Evolutionary conservation across 768 basidiomycete species (phyloP).

Genomic region (Boletellus emodensis): DNA sequence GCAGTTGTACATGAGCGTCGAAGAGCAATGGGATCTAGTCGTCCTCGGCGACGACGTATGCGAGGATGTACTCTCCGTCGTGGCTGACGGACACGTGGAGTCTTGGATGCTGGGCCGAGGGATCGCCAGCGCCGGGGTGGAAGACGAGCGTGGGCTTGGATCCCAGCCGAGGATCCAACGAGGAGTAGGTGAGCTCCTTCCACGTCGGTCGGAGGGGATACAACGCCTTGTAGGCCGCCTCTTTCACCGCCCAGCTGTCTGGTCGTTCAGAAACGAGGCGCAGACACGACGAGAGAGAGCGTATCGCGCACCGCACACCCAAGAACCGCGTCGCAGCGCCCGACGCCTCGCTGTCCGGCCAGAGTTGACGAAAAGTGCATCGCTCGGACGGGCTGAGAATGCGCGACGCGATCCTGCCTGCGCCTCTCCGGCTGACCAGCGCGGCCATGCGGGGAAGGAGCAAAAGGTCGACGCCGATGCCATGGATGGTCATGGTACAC

Average conservation of each 20-base stretch:
- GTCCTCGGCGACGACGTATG: slow-evolving; percentile 60
- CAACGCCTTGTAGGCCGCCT: slow-evolving; percentile 83
- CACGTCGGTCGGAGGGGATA: slow-evolving; percentile 67
- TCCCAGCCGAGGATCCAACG: slow-evolving; percentile 29
- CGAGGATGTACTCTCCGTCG: slow-evolving; percentile 73
- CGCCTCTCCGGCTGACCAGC: slow-evolving; percentile 47
- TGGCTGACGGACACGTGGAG: slow-evolving; percentile 77
- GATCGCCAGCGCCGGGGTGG: slow-evolving; percentile 2
- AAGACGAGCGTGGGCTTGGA: slow-evolving; percentile 43
- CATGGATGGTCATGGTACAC: slow-evolving; percentile 55
- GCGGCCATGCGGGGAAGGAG: slow-evolving; percentile 61
- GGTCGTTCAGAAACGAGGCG: not conserved
- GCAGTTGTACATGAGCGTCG: slow-evolving; percentile 3
- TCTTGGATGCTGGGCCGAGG: not conserved
- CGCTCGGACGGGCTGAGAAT: slow-evolving; percentile 57
- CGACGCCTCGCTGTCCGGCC: slow-evolving; percentile 1
- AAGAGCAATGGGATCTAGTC: not conserved
- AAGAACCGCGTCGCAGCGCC: slow-evolving; percentile 45
- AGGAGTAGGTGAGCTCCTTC: slow-evolving; percentile 63
- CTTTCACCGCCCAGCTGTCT: slow-evolving; percentile 76
- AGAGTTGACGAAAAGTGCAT: slow-evolving; percentile 25
- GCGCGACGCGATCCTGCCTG: slow-evolving; percentile 48
- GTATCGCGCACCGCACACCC: slow-evolving; percentile 57
- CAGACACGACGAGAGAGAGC: not conserved
- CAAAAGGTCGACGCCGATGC: slow-evolving; percentile 74